These are phyloP conservation scores for Ophioceras dolichostomum DNA, from an alignment of 2,329 filamentous ascomycete genomes.

Conservation along the genomic window DNA sequence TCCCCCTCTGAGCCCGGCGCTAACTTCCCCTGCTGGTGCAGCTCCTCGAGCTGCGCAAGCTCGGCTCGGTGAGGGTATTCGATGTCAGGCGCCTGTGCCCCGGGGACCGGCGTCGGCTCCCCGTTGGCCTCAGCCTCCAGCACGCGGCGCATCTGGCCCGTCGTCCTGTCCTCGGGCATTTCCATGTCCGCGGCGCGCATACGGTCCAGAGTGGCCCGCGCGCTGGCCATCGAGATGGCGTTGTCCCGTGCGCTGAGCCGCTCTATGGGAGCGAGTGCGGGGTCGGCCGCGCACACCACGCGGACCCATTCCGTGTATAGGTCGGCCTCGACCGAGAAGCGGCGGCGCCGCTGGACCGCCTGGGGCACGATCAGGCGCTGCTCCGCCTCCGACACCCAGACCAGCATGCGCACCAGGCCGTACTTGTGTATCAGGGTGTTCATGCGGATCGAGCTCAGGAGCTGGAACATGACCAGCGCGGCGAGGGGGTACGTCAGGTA, in stretches of 20 bases:
- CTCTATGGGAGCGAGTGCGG: neutral
- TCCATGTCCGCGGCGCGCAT: slow-evolving; percentile 31
- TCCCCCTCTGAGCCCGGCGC: too few species aligned
- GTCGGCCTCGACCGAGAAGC: slow-evolving; percentile 46
- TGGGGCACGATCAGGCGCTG: slow-evolving; percentile 48
- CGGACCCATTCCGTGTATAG: slow-evolving; percentile 44
- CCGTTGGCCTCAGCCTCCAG: slow-evolving; percentile 10
- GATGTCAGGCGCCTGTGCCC: slow-evolving; percentile 8
- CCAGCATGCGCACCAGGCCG: slow-evolving; percentile 66
- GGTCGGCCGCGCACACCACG: slow-evolving; percentile 28
- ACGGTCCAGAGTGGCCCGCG: slow-evolving; percentile 22
- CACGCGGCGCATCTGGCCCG: slow-evolving; percentile 14
- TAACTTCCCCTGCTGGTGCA: too few species aligned
- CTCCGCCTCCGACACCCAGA: slow-evolving; percentile 57
- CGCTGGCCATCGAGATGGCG: slow-evolving; percentile 33
- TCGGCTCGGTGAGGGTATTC: neutral
- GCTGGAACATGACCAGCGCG: slow-evolving; percentile 46
- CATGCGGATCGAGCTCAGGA: slow-evolving; percentile 44
- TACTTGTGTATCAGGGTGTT: slow-evolving; percentile 57
- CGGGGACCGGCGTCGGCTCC: slow-evolving; percentile 8
- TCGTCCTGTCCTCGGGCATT: slow-evolving; percentile 33
- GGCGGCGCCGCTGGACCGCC: slow-evolving; percentile 39
- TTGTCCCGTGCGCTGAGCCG: slow-evolving; percentile 18
- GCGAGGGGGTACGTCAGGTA: slow-evolving; percentile 41
- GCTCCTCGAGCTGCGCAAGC: neutral